Percentiles rank a stretch among this genome's conserved stretches.
phyloP scores from a whole-genome alignment of 352 stramenopile genomes.

The Lagenidium sp. region DNA sequence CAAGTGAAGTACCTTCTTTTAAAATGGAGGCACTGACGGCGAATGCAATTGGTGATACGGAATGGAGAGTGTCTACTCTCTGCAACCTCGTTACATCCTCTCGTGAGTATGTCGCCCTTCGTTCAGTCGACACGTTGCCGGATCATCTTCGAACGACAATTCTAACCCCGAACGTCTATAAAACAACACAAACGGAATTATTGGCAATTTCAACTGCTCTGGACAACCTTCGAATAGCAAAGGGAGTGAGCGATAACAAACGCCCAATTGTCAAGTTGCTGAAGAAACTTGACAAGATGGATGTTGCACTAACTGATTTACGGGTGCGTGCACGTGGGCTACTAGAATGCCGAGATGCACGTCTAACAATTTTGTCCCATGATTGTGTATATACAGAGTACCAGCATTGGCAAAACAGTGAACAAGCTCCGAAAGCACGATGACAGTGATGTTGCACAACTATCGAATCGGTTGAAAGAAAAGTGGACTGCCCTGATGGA shows the following conservation, averaged over 20 bases:
- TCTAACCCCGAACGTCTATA: conserved; percentile 67
- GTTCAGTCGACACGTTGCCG: conserved; percentile 77
- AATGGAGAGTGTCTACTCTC: conserved; percentile 72
- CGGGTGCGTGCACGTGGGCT: too few relatives aligned
- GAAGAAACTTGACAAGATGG: conserved; percentile 56
- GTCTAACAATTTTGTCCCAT: too few relatives aligned
- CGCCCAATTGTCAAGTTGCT: conserved; percentile 53
- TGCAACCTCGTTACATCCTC: conserved; percentile 72
- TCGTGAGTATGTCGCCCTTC: conserved; percentile 76
- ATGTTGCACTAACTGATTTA: conserved; percentile 74
- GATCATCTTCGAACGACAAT: conserved; percentile 73
- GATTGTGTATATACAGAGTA: conserved; percentile 58
- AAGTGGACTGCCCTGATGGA: conserved; percentile 78
- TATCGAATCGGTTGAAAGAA: conserved; percentile 47
- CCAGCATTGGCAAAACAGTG: conserved; percentile 77
- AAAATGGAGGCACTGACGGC: conserved; percentile 54
- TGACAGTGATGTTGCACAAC: conserved; percentile 29
- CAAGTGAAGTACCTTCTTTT: conserved; percentile 46
- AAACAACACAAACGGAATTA: conserved; percentile 71
- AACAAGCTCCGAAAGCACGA: conserved; percentile 82
- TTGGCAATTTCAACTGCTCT: conserved; percentile 53
- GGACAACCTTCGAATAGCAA: conserved; percentile 40
- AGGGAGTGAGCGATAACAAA: conserved; percentile 7
- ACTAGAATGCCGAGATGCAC: too few relatives aligned
- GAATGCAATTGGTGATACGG: conserved; percentile 50